These are phyloP conservation scores for Eutypella sp. DNA, from an alignment of 2,329 filamentous ascomycete species.

Conservation along the genomic window DNA sequence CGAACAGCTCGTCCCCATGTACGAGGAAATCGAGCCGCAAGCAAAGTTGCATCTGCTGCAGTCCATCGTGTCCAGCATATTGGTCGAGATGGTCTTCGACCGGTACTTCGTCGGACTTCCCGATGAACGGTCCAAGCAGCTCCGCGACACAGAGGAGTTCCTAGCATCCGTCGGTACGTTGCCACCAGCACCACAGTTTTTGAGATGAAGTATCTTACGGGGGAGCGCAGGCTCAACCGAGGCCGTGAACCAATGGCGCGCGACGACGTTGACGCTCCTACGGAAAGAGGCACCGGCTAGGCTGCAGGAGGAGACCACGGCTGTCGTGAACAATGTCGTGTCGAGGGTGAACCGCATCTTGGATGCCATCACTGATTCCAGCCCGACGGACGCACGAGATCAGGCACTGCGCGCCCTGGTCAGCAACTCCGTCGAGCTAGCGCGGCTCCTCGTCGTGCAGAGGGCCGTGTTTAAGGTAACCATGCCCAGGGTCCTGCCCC, in stretches of 20 bases:
- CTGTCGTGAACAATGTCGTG: slow-evolving; percentile 38
- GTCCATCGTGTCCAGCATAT: slow-evolving; percentile 52
- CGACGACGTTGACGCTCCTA: slow-evolving; percentile 56
- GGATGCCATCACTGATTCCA: slow-evolving; percentile 41
- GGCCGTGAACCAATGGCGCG: slow-evolving; percentile 61
- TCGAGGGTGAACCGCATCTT: slow-evolving; percentile 45
- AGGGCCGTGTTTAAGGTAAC: slow-evolving; percentile 52
- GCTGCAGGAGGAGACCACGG: slow-evolving; percentile 41
- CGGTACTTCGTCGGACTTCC: slow-evolving; percentile 60
- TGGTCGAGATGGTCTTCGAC: slow-evolving; percentile 58
- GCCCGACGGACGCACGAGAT: slow-evolving; percentile 40
- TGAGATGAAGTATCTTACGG: slow-evolving; percentile 5
- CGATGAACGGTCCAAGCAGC: slow-evolving; percentile 44
- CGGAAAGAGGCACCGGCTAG: slow-evolving; percentile 46
- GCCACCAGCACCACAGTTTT: slow-evolving; percentile 6
- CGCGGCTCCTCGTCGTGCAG: slow-evolving; percentile 52
- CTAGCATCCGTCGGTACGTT: slow-evolving; percentile 38
- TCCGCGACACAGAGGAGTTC: slow-evolving; percentile 45
- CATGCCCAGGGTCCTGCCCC: slow-evolving; percentile 49
- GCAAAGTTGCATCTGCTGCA: slow-evolving; percentile 60
- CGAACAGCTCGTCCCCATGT: slow-evolving; percentile 48
- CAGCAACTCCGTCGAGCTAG: slow-evolving; percentile 48
- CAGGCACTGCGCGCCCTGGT: slow-evolving; percentile 50
- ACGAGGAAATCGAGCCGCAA: slow-evolving; percentile 46
- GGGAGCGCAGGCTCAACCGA: slow-evolving; percentile 38